These are phyloP conservation scores for Lentithecium fluviatile DNA, from an alignment of 495 filamentous ascomycete species.

Conservation along the genomic window DNA sequence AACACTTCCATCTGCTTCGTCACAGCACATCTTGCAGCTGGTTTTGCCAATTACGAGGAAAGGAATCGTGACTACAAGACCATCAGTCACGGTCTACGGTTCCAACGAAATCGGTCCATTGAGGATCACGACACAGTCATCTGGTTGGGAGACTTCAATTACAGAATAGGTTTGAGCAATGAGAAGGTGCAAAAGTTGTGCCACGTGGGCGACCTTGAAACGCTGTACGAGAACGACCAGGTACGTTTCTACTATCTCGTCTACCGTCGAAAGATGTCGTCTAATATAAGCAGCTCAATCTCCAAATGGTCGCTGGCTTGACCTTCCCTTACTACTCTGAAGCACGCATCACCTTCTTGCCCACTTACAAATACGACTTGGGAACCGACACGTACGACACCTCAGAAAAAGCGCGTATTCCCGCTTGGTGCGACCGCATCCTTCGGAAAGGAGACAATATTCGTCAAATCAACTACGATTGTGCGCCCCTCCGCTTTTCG, in stretches of 20 bases:
- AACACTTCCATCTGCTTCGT: conserved; percentile 93
- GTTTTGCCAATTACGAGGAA: conserved; percentile 96
- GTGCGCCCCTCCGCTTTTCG: conserved; percentile 77
- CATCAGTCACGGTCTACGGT: conserved; percentile 81
- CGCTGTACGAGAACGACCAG: conserved; percentile 89
- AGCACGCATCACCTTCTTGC: conserved; percentile 75
- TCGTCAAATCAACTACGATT: conserved; percentile 75
- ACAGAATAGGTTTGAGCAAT: conserved; percentile 83
- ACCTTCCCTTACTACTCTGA: conserved; percentile 91
- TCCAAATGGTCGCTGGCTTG: conserved; percentile 91
- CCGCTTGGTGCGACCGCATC: conserved; percentile 95
- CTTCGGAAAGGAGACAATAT: conserved; percentile 81
- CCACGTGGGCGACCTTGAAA: conserved; percentile 66
- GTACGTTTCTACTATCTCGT: conserved; percentile 8
- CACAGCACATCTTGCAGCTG: conserved; percentile 93
- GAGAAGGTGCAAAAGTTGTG: conserved; percentile 77
- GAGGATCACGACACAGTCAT: conserved; percentile 93
- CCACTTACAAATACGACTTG: conserved; percentile 94
- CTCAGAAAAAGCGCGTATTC: conserved; percentile 90
- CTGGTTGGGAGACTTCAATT: conserved; percentile 99
- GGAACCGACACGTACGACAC: conserved; percentile 86
- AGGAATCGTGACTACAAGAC: conserved; percentile 89
- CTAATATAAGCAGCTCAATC: conserved; percentile 63
- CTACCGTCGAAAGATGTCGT: not conserved
- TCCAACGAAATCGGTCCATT: conserved; percentile 85